Conservation (phyloP, 768 basidiomycete genomes). For the Cyclocybe cylindracea region DNA sequence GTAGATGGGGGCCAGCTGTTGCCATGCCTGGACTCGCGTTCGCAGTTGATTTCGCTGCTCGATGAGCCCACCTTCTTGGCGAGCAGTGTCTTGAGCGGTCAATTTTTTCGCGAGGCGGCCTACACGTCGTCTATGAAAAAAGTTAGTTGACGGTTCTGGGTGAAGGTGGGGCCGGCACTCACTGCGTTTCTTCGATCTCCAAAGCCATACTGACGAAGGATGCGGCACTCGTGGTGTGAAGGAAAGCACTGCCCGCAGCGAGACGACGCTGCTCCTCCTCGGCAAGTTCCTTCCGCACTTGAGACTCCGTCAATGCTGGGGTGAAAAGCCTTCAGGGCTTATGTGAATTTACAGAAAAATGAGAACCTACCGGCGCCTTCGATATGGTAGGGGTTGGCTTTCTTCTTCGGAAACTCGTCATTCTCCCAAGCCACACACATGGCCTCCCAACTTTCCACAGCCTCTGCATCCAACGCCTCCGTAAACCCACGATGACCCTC, state of each 20-base stretch:
- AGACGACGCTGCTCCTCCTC: constrained; percentile 4
- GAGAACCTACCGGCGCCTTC: constrained; percentile 4
- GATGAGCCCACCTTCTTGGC: constrained; percentile 3
- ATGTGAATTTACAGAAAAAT: not conserved
- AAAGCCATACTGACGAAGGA: constrained; percentile 9
- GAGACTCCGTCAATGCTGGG: constrained; percentile 6
- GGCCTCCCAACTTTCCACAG: not conserved
- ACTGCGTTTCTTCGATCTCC: constrained; percentile 15
- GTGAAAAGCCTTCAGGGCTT: not conserved
- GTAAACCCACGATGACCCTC: too few species aligned
- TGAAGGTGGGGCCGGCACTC: not conserved
- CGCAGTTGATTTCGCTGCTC: constrained; percentile 12
- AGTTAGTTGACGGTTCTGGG: not conserved
- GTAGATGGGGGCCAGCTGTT: constrained; percentile 10
- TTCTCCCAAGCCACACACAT: constrained; percentile 4
- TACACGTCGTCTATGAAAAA: constrained; percentile 6
- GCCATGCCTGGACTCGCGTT: constrained; percentile 10
- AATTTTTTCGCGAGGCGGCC: constrained; percentile 3
- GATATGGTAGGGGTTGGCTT: constrained; percentile 10
- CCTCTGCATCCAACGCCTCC: too few species aligned
- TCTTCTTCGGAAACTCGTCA: constrained; percentile 1
- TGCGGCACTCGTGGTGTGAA: constrained; percentile 6
- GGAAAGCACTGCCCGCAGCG: not conserved
- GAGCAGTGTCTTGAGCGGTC: not conserved
- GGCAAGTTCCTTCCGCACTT: constrained; percentile 2